A percentile compares a stretch with the other conserved stretches of the same genome.
These are phyloP conservation scores for Tetrapisispora arboricola DNA, from an alignment of 805 yeast species.

Conservation along the genomic window DNA sequence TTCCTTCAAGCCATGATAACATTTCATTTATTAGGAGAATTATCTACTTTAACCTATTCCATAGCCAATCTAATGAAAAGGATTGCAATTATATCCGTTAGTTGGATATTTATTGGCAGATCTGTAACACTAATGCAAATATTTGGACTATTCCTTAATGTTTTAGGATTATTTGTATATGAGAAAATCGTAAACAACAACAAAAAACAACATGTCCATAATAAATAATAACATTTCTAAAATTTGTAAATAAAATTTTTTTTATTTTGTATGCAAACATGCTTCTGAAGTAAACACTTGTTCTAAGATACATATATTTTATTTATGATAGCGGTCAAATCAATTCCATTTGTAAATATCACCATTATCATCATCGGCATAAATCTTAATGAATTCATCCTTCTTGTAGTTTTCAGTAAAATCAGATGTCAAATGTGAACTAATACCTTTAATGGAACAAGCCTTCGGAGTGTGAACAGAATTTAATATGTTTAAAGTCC, in stretches of 20 bases:
- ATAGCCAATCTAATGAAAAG: slow-evolving; percentile 83
- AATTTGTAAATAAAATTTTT: no score
- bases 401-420: slow-evolving; percentile 1
- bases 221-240: background rate
- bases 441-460: slow-evolving; percentile 9
- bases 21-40: slow-evolving; percentile 66
- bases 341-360: slow-evolving; percentile 37
- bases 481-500: slow-evolving; percentile 20
- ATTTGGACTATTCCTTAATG: slow-evolving; percentile 42
- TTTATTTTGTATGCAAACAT: no score
- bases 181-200: slow-evolving; percentile 33
- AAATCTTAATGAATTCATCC: slow-evolving; percentile 4
- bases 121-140: slow-evolving; percentile 37
- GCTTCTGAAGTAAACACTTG: no score
- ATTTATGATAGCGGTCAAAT: no score
- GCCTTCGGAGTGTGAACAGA: slow-evolving; percentile 16
- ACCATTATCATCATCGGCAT: slow-evolving; percentile 45
- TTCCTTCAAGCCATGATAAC: slow-evolving; percentile 73
- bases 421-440: slow-evolving; percentile 5
- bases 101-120: slow-evolving; percentile 56
- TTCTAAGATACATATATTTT: no score
- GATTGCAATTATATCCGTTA: slow-evolving; percentile 69
- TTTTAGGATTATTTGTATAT: slow-evolving; percentile 49
- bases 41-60: slow-evolving; percentile 78
- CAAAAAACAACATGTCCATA: background rate